Percentiles rank a stretch among this genome's conserved stretches.
Evolutionary conservation across 352 stramenopile species (phyloP).

Genomic region (Pilasporangium apinafurcum): DNA sequence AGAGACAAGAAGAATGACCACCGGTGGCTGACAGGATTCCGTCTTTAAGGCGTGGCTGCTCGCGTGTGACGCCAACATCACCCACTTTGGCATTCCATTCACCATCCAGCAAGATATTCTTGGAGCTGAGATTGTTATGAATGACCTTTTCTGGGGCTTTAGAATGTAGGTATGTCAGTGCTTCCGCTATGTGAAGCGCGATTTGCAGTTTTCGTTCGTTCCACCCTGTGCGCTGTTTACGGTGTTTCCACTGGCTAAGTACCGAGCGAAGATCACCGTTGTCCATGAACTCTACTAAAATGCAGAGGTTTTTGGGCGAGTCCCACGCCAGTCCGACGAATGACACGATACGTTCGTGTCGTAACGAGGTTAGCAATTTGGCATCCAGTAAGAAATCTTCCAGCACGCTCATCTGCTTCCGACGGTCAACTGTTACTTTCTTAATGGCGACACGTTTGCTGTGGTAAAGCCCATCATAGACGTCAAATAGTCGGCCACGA

Average conservation of each 20-base stretch:
- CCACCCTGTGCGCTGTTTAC: conserved; percentile 4
- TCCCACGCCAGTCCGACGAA: conserved; percentile 40
- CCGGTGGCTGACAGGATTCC: conserved; percentile 35
- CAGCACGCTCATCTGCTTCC: conserved; percentile 29
- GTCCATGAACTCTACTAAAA: conserved; percentile 28
- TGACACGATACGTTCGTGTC: conserved; percentile 25
- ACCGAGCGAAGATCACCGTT: conserved; percentile 25
- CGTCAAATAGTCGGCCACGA: conserved; percentile 39
- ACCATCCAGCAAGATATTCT: conserved; percentile 36
- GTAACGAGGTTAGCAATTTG: conserved; percentile 29
- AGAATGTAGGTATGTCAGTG: conserved; percentile 58
- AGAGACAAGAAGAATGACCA: conserved; percentile 38
- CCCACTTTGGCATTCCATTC: conserved; percentile 42
- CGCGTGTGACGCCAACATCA: conserved; percentile 50
- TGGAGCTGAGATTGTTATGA: conserved; percentile 38
- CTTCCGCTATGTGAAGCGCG: conserved; percentile 45
- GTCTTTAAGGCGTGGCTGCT: conserved; percentile 5
- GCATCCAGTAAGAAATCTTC: conserved; percentile 51
- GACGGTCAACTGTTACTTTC: conserved; percentile 27
- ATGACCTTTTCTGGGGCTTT: conserved; percentile 29
- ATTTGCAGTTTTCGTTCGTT: conserved; percentile 32
- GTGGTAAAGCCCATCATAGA: conserved; percentile 33
- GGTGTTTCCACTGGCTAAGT: conserved; percentile 11
- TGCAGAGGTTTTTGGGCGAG: conserved; percentile 18
- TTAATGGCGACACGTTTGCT: conserved; percentile 38